Conservation (phyloP, 306 rosid genomes). For the Prunus salicina region DNA sequence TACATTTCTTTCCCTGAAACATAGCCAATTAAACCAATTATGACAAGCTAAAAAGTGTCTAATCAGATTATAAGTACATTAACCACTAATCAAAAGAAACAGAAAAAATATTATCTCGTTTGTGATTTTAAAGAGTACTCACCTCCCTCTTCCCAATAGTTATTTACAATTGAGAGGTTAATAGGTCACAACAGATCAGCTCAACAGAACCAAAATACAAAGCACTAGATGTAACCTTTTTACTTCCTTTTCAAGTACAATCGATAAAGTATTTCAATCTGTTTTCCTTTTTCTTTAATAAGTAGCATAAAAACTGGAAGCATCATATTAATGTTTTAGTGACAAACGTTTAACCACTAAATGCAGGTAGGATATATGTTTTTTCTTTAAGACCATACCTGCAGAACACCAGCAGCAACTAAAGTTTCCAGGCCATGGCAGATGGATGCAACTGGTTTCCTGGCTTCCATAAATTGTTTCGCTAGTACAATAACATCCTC, state of each 20-base stretch:
- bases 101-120: background rate
- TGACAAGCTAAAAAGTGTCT: background rate
- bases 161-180: too few species aligned
- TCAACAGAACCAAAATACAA: background rate
- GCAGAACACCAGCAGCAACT: slow-evolving; percentile 79
- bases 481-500: slow-evolving; percentile 34
- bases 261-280: too few species aligned
- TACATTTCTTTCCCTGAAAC: slow-evolving; percentile 74
- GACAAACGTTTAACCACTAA: background rate
- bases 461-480: slow-evolving; percentile 44
- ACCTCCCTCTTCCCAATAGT: too few species aligned
- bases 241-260: background rate
- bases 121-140: too few species aligned
- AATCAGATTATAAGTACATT: background rate
- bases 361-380: background rate
- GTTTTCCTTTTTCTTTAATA: too few species aligned
- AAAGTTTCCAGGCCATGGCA: slow-evolving; percentile 80
- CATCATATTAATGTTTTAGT: too few species aligned
- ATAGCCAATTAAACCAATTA: background rate
- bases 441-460: slow-evolving; percentile 57
- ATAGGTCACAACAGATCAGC: too few species aligned
- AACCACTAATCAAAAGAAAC: background rate
- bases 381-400: slow-evolving; percentile 43
- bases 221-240: background rate
- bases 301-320: too few species aligned